Evolutionary conservation across 305 asterid genomes (phyloP), one percentile per base, ranked within the genome.

Genomic region (Fraxinus greggii): DNA sequence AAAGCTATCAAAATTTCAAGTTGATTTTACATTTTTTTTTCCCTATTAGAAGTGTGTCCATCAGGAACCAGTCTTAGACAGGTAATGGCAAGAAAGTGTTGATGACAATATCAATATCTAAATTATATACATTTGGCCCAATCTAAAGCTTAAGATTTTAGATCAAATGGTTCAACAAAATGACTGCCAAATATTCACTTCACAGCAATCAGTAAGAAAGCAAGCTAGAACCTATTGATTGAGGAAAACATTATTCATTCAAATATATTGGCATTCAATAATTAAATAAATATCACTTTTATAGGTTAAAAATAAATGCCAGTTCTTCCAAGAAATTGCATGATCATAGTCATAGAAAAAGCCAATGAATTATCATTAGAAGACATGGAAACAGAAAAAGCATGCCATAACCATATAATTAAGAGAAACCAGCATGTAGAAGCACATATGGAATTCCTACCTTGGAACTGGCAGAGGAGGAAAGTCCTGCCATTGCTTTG

Each of bases 381-480:
- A 73, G 78, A 33, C 51, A 65, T 45, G 31, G 23, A 3, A 73
- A 79, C n/a, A 83, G 78, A 40, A 77, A 70, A 79, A 79, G 48
- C 26, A 24, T 42, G 26, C 13, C 32, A 72, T 19, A 24, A 61
- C 10, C 31, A 65, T 59, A 76, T 28, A 56, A 67, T 23, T 9
- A n/a, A 76, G 69, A 48, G 54, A 54, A 32, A 78, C 28, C 28
- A 82, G 65, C 79, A 81, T 12, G 61, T 7, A 36, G 9, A 84
- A 81, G 73, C 45, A 65, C 65, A 35, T 26, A 56, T 51, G 4
- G 35, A 72, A 78, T 28, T 38, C 83, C 56, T 89, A 93, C 99
- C 99, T 93, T 65, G 99, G 98, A 75, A 90, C 91, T 10, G 99
- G 99, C 81, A 95, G 84, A 77, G 97, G 92, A 81, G 93, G 95